phyloP scores from a whole-genome alignment of 2,329 filamentous ascomycete genomes.

The Ambrosiella beaveri region DNA sequence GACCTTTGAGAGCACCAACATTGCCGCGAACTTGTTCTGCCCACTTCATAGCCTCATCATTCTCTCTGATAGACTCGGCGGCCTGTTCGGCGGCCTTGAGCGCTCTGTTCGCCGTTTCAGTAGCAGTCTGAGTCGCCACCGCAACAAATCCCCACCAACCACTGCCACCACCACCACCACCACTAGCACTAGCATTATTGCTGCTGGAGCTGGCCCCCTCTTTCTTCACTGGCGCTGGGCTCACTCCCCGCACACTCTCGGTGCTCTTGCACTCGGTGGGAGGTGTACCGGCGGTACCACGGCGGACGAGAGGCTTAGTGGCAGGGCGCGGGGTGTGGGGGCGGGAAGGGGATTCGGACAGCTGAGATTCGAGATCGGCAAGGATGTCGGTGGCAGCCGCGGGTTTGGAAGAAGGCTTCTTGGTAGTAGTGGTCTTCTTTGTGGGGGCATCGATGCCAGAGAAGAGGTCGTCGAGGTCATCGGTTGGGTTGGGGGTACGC shows the following conservation, averaged over 20 bases:
- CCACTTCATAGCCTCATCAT: constrained; percentile 93
- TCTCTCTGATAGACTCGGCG: constrained; percentile 88
- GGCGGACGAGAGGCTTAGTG: constrained; percentile 49
- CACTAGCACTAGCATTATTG: constrained; percentile 28
- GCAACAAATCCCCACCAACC: constrained; percentile 73
- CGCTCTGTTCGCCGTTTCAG: constrained; percentile 37
- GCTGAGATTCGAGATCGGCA: constrained; percentile 60
- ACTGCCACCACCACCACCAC: constrained; percentile 45
- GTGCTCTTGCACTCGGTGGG: constrained; percentile 48
- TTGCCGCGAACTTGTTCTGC: constrained; percentile 86
- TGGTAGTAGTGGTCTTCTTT: constrained; percentile 25
- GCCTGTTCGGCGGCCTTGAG: constrained; percentile 86
- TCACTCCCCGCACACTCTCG: constrained; percentile 44
- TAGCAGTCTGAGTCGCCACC: constrained; percentile 41
- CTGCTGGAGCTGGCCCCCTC: not conserved
- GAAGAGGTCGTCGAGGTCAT: constrained; percentile 49
- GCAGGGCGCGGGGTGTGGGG: constrained; percentile 63
- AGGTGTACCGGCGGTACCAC: constrained; percentile 19
- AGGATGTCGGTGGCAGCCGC: constrained; percentile 55
- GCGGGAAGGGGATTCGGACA: constrained; percentile 55
- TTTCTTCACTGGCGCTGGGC: not conserved
- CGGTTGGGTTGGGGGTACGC: constrained; percentile 38
- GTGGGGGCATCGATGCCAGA: constrained; percentile 36
- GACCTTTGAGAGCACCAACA: constrained; percentile 56
- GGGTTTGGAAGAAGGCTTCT: constrained; percentile 33